Conservation (phyloP, 2,329 filamentous ascomycete genomes). For the Kalmusia sp. region DNA sequence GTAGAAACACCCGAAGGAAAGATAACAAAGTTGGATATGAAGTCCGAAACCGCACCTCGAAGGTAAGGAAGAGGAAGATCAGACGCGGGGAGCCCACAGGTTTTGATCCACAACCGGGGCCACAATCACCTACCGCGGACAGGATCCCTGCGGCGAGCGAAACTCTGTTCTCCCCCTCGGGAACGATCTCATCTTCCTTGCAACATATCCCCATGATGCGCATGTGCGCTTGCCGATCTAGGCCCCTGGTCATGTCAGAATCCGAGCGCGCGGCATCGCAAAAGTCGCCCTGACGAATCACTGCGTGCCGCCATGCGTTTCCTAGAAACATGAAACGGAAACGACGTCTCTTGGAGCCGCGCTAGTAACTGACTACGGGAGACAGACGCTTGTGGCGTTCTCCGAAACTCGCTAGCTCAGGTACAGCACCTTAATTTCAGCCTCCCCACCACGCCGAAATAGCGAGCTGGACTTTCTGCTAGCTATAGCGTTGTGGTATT, state of each 20-base stretch:
- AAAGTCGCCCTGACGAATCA: constrained; percentile 33
- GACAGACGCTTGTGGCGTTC: constrained; percentile 35
- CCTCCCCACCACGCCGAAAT: neutral
- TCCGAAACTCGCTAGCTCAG: constrained; percentile 37
- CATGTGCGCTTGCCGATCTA: constrained; percentile 24
- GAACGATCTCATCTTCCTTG: constrained; percentile 28
- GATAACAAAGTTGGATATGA: constrained; percentile 39
- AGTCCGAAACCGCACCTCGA: constrained; percentile 21
- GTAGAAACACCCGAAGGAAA: constrained; percentile 37
- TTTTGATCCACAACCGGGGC: constrained; percentile 31
- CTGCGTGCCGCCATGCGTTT: constrained; percentile 10
- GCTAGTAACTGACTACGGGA: constrained; percentile 25
- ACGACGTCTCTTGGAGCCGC: constrained; percentile 17
- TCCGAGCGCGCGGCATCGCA: constrained; percentile 31
- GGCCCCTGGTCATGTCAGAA: constrained; percentile 21
- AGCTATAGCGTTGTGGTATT: neutral
- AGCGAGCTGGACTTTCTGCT: neutral
- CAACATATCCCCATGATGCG: constrained; percentile 23
- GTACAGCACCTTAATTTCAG: constrained; percentile 37
- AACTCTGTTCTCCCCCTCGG: constrained; percentile 26
- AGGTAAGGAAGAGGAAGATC: constrained; percentile 30
- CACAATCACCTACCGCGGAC: constrained; percentile 7
- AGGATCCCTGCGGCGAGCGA: constrained; percentile 22
- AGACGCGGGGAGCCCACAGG: constrained; percentile 17
- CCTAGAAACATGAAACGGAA: constrained; percentile 41